phyloP scores from a whole-genome alignment of 345 rosid genomes.

The Eucalyptus pumila region DNA sequence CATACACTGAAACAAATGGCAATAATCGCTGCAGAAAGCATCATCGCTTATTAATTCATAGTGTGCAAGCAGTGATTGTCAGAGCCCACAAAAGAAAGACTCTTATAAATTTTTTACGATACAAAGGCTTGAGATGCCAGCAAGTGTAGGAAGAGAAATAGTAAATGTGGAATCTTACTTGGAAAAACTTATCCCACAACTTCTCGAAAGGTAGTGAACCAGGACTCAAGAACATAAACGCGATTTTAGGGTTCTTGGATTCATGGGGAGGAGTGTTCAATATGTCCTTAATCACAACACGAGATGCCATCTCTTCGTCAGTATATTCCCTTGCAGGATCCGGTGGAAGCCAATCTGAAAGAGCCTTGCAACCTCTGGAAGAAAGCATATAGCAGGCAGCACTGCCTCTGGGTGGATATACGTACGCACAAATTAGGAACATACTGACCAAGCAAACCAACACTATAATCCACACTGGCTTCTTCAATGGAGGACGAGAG shows the following conservation, averaged over 20 bases:
- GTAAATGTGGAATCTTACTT: conserved; percentile 18
- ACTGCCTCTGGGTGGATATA: conserved; percentile 73
- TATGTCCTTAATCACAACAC: conserved; percentile 59
- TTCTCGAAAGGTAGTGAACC: conserved; percentile 85
- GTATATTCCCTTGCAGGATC: conserved; percentile 59
- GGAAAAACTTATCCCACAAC: conserved; percentile 88
- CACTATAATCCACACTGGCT: conserved; percentile 78
- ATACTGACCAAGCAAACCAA: conserved; percentile 61
- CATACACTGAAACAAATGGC: background rate
- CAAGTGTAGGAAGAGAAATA: background rate
- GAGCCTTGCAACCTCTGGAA: conserved; percentile 71
- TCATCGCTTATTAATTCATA: background rate
- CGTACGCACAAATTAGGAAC: conserved; percentile 54
- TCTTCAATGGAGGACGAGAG: conserved; percentile 49
- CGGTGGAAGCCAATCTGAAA: conserved; percentile 91
- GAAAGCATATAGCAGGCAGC: conserved; percentile 75
- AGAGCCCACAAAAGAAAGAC: background rate
- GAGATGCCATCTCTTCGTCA: conserved; percentile 79
- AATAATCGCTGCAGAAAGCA: background rate
- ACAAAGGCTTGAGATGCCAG: background rate
- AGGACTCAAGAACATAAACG: conserved; percentile 87
- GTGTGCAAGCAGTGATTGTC: background rate
- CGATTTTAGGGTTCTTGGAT: conserved; percentile 55
- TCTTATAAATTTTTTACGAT: background rate
- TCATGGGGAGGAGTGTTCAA: conserved; percentile 35